These are phyloP conservation scores for Xylariaceae sp. DNA, from an alignment of 2,329 filamentous ascomycete genomes.

Conservation along the genomic window DNA sequence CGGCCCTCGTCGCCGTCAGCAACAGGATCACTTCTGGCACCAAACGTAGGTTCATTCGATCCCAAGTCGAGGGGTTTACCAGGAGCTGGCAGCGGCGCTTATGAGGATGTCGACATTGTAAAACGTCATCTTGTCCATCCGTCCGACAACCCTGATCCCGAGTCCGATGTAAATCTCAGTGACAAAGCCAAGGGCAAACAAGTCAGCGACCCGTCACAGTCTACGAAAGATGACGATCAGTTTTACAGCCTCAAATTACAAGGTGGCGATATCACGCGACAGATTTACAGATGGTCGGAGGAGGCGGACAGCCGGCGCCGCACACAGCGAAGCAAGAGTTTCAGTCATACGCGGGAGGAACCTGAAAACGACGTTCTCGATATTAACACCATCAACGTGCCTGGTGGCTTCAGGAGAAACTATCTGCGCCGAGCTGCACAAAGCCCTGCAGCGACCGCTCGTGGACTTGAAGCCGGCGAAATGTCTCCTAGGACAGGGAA, in stretches of 20 bases:
- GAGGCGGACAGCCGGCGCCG: slow-evolving; percentile 68
- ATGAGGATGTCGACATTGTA: slow-evolving; percentile 87
- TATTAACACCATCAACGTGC: slow-evolving; percentile 85
- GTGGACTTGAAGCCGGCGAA: slow-evolving; percentile 37
- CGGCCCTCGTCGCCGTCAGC: slow-evolving; percentile 54
- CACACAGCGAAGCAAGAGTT: slow-evolving; percentile 79
- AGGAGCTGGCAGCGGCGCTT: slow-evolving; percentile 50
- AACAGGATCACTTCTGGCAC: slow-evolving; percentile 46
- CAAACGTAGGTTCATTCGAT: slow-evolving; percentile 83
- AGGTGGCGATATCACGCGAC: slow-evolving; percentile 88
- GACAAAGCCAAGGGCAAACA: slow-evolving; percentile 52
- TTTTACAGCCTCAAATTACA: slow-evolving; percentile 92
- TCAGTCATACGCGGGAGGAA: slow-evolving; percentile 68
- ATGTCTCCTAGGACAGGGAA: slow-evolving; percentile 33
- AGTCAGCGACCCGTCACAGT: slow-evolving; percentile 32
- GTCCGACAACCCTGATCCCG: slow-evolving; percentile 42
- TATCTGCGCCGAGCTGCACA: slow-evolving; percentile 72
- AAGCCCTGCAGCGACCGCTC: slow-evolving; percentile 46
- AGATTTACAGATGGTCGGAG: slow-evolving; percentile 96
- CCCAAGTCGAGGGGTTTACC: slow-evolving; percentile 49
- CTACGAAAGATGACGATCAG: slow-evolving; percentile 59
- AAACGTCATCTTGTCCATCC: slow-evolving; percentile 81
- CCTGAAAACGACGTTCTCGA: slow-evolving; percentile 76
- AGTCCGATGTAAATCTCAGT: slow-evolving; percentile 30
- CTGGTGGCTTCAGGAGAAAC: slow-evolving; percentile 88